Percentiles rank a stretch among this genome's conserved stretches.
These are phyloP conservation scores for Triticum urartu DNA, from an alignment of 176 grass and related monocot species.

Conservation along the genomic window DNA sequence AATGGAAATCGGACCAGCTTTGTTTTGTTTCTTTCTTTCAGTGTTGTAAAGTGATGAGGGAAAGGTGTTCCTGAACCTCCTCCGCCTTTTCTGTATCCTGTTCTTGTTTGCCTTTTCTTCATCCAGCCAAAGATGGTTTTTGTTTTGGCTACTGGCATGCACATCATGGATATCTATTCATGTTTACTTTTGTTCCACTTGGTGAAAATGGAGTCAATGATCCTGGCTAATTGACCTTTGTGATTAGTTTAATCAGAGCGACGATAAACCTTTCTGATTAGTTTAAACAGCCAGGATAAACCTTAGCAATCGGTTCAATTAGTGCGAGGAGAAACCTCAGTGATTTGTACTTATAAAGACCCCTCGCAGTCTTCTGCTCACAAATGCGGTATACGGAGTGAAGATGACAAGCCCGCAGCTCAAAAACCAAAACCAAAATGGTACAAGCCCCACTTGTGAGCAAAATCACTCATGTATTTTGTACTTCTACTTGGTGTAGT, in stretches of 20 bases:
- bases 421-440: too few relatives aligned
- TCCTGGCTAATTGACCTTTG: not conserved
- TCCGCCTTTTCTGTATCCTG: not conserved
- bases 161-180: not conserved
- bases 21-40: not conserved
- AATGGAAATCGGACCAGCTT: constrained; percentile 3
- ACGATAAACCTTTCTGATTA: not conserved
- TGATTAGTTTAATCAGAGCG: not conserved
- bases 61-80: not conserved
- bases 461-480: too few relatives aligned
- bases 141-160: not conserved
- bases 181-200: not conserved
- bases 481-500: too few relatives aligned
- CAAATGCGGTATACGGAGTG: too few relatives aligned
- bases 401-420: too few relatives aligned
- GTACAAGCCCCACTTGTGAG: too few relatives aligned
- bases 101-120: not conserved
- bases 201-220: not conserved
- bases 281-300: not conserved
- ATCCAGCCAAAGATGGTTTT: not conserved
- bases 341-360: not conserved
- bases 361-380: too few relatives aligned
- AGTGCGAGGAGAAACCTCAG: not conserved
- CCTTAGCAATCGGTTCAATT: not conserved
- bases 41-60: not conserved